Evolutionary conservation across 1,139 yeast genomes (phyloP), one percentile per base, ranked within the genome.

Genomic region (Suhomyces terraborum): DNA sequence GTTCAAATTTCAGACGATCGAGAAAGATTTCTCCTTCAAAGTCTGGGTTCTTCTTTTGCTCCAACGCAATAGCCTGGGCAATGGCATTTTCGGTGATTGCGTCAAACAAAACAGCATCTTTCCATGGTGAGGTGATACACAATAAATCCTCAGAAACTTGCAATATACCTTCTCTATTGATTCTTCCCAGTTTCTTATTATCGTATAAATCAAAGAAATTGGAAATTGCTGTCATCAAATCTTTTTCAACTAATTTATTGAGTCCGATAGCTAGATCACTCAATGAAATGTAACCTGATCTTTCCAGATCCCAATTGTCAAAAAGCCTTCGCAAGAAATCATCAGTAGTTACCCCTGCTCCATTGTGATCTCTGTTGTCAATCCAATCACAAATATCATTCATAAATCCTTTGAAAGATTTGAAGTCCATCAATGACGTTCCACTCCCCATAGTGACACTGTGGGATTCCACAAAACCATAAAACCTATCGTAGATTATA

Each of bases 81-180:
- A 85, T 79, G 1, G 78, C 77, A 33, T 67, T 67, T 40, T 79
- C 75, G 0, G 93, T 82, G 8, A 84, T 67, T 7, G 66, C 56
- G 55, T 85, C 94, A 35, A 82, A 73, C 8, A 79, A 53, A 29
- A 64, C 59, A 0, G 88, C 91, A 45, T 83, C 85, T 52, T 84
- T 79, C 84, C 89, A 87, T 1, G 96, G 96, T 25, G 84, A 73
- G 0, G 96, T 91, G 24, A 93, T 73, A 52, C 80, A 85, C 17
- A 93, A 65, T 36, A 93, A 64, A 38, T 93, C 97, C 58, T 93
- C 98, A 0, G 96, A 88, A 49, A 91, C 77, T 50, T 82, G 82
- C 40, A 93, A 68, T 7, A 93, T 87, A 0, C 86, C 86, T 48
- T 88, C 96, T 38, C 93, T 73, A 50, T 82, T 84, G 37, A 93